phyloP scores from a whole-genome alignment of 2,329 filamentous ascomycete species.

The Fusarium metavorans region DNA sequence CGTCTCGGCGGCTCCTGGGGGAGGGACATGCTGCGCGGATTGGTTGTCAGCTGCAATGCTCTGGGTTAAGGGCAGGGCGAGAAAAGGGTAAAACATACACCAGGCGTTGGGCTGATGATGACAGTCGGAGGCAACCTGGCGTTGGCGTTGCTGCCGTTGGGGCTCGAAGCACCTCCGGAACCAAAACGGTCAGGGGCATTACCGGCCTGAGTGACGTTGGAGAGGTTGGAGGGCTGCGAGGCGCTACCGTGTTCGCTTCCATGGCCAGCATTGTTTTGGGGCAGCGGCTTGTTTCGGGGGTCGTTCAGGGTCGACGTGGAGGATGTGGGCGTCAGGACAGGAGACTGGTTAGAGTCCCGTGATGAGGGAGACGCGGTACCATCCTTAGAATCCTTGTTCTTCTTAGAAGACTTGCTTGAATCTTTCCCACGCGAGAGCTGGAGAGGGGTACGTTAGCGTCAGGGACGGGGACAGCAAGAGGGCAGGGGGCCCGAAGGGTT shows the following conservation, averaged over 20 bases:
- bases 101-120: slow-evolving; percentile 93
- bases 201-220: slow-evolving; percentile 52
- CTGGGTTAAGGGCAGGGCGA: slow-evolving; percentile 7
- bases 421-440: slow-evolving; percentile 94
- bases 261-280: slow-evolving; percentile 64
- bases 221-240: slow-evolving; percentile 55
- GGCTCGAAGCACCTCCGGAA: slow-evolving; percentile 50
- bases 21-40: slow-evolving; percentile 77
- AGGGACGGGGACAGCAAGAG: background rate
- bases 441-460: slow-evolving; percentile 36
- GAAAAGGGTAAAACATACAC: slow-evolving; percentile 68
- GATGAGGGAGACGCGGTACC: slow-evolving; percentile 84
- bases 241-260: slow-evolving; percentile 57
- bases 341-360: slow-evolving; percentile 70
- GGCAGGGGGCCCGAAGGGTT: background rate
- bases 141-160: slow-evolving; percentile 51
- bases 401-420: slow-evolving; percentile 84
- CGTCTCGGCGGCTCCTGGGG: slow-evolving; percentile 92
- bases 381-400: slow-evolving; percentile 78
- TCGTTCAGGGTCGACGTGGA: slow-evolving; percentile 91
- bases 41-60: slow-evolving; percentile 18
- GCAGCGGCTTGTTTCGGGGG: slow-evolving; percentile 83
- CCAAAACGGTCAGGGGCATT: slow-evolving; percentile 58
- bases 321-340: slow-evolving; percentile 82
- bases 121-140: slow-evolving; percentile 81